Percentiles rank a stretch among this genome's conserved stretches.
Evolutionary conservation across 257 asterid genomes (phyloP).

Genomic region (Nicotiana benthamiana): DNA sequence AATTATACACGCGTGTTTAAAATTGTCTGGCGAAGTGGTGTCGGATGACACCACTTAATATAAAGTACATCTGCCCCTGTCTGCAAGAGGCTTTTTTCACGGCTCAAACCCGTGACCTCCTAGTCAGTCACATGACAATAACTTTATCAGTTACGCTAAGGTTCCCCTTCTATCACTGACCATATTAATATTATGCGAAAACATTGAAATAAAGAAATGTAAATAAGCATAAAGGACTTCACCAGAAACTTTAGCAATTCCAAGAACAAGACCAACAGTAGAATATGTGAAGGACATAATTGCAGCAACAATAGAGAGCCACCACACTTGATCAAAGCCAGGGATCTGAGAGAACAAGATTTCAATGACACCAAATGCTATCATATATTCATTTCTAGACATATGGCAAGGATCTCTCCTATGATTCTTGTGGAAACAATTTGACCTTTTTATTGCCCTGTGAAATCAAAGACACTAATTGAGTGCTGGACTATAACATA

Average conservation of each 20-base stretch:
- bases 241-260: conserved; percentile 37
- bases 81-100: too few species aligned
- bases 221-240: background rate
- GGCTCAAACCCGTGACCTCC: too few species aligned
- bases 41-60: too few species aligned
- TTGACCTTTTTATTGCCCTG: conserved; percentile 43
- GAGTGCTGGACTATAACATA: background rate
- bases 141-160: too few species aligned
- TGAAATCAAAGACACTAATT: background rate
- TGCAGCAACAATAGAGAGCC: conserved; percentile 48
- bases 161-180: too few species aligned
- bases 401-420: conserved; percentile 22
- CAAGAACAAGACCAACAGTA: conserved; percentile 33
- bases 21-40: too few species aligned
- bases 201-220: background rate
- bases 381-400: conserved; percentile 43
- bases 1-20: too few species aligned
- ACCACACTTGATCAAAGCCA: conserved; percentile 42
- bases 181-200: too few species aligned
- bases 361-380: conserved; percentile 34
- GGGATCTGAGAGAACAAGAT: conserved; percentile 46
- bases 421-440: conserved; percentile 33
- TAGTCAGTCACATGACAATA: too few species aligned
- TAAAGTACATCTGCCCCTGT: too few species aligned
- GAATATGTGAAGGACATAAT: conserved; percentile 51